Evolutionary conservation across 179 eudicot genomes (phyloP).

Genomic region (Beta lomatogona): DNA sequence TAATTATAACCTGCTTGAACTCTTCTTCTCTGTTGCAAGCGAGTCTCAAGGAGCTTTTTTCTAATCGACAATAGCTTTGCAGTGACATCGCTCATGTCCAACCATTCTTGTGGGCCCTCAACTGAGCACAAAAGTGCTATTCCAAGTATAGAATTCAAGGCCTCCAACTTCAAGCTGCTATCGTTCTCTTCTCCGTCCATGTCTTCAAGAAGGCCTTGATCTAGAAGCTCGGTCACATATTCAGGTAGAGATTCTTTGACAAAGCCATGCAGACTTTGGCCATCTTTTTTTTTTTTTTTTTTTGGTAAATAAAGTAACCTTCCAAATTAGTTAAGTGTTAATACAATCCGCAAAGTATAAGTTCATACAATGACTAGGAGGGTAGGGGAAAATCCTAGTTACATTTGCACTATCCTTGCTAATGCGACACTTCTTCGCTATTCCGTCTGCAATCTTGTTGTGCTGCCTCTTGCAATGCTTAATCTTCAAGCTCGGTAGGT

Average conservation of each 20-base stretch:
- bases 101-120: constrained; percentile 22
- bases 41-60: constrained; percentile 1
- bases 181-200: constrained; percentile 5
- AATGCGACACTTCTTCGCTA: too few relatives aligned
- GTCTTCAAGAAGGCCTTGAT: constrained; percentile 25
- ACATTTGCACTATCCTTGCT: too few relatives aligned
- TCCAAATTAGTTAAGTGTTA: too few relatives aligned
- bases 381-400: too few relatives aligned
- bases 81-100: constrained; percentile 22
- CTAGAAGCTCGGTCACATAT: constrained; percentile 24
- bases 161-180: background rate
- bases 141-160: constrained; percentile 12
- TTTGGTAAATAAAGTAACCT: too few relatives aligned
- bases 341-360: too few relatives aligned
- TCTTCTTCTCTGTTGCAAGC: background rate
- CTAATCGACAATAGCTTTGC: constrained; percentile 19
- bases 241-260: constrained; percentile 29
- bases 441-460: too few relatives aligned
- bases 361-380: too few relatives aligned
- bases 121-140: constrained; percentile 27
- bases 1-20: too few relatives aligned
- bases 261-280: constrained; percentile 27
- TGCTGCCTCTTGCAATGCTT: too few relatives aligned
- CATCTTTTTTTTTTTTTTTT: too few relatives aligned
- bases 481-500: too few relatives aligned